These are phyloP conservation scores for Thalia dealbata DNA, from an alignment of 176 grass and related monocot species.

Conservation along the genomic window DNA sequence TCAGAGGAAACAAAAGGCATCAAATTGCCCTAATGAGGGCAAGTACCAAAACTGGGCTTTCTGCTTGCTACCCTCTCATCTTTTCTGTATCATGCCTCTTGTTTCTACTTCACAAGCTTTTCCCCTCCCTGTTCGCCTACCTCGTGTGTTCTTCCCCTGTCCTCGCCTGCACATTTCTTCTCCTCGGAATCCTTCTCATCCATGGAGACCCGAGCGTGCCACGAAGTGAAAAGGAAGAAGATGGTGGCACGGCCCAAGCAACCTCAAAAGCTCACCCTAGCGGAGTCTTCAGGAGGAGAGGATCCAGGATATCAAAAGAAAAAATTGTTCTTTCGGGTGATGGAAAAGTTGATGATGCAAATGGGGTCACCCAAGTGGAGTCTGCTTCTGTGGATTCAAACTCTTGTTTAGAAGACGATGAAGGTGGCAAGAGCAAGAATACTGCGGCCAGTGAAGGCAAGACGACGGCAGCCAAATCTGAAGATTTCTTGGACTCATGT, in stretches of 20 bases:
- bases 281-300: constrained; percentile 18
- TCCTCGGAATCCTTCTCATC: constrained; percentile 69
- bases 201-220: constrained; percentile 46
- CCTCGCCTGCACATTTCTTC: constrained; percentile 68
- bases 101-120: constrained; percentile 50
- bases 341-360: constrained; percentile 27
- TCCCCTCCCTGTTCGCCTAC: constrained; percentile 47
- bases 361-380: constrained; percentile 29
- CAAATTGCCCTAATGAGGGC: constrained; percentile 23
- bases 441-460: neutral
- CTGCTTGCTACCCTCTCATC: constrained; percentile 31
- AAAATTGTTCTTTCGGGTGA: constrained; percentile 13
- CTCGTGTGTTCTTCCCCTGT: constrained; percentile 68
- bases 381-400: constrained; percentile 2
- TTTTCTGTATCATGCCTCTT: constrained; percentile 33
- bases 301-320: constrained; percentile 20
- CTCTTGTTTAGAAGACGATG: neutral
- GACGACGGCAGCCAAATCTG: constrained; percentile 18
- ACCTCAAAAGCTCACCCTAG: neutral
- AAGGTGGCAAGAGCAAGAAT: neutral
- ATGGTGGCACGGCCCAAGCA: constrained; percentile 12
- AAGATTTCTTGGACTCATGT: constrained; percentile 28
- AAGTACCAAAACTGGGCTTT: neutral
- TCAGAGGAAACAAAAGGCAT: no score
- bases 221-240: constrained; percentile 37